Evolutionary conservation across 768 basidiomycete species (phyloP), one percentile per base, ranked within the genome.

Genomic region (Ramaria rubella): DNA sequence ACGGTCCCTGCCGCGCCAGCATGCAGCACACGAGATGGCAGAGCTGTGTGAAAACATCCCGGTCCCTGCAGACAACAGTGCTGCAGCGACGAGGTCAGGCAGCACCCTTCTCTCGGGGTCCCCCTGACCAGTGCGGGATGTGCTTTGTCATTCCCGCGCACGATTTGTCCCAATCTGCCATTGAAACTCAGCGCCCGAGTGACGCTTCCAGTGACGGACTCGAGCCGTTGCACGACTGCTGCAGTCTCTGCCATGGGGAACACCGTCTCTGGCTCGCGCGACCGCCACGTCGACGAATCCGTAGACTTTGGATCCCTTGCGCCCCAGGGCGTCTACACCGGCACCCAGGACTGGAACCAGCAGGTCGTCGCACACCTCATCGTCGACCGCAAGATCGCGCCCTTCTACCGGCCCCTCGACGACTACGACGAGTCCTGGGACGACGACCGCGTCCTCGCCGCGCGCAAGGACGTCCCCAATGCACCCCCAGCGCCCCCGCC

Each of bases 341-440:
- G 85, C 23, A 73, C 80, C 45, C 79, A 80, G 66, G 94, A 97
- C 72, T 97, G 93, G 86, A 93, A 92, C 68, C 89, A 94, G 63
- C 70, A 81, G 53, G 73, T 90, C 58, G 94, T 95, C 60, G 85
- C 87, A 59, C 86, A 90, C 71, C 81, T 95, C 66, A 93, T 99
- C 69, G 75, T 86, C 64, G 85, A 90, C 63, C 85, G 91, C 68
- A 86, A 81, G 65, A 81, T 99, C 40, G 93, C 94, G 1, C 96
- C 96, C 1, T 98, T 97, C 73, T 98, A 97, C 70, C 82, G 93
- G 33, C 95, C 96, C 12, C 77, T 99, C 43, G 93, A 96, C 67
- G 95, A 98, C 61, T 96, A 89, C 68, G 84, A 87, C 30, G 85
- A 88, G 14, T 79, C 81, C 42, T 97, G 92, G 92, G 85, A 89